Evolutionary conservation across 495 filamentous ascomycete genomes (phyloP), one percentile per base, ranked within the genome.

Genomic region (Aspergillus bertholletiae): DNA sequence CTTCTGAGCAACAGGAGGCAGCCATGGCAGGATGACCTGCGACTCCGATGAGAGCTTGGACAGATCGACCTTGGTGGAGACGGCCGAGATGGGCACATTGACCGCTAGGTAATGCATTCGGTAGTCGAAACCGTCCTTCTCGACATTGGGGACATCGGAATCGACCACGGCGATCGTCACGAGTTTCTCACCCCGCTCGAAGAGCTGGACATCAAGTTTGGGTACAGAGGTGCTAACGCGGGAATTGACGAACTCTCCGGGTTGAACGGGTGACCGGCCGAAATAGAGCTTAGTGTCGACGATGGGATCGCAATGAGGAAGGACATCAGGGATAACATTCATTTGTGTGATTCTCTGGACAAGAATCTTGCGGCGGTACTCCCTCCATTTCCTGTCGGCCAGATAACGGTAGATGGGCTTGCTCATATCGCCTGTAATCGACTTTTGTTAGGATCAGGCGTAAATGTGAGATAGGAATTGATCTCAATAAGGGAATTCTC

Each of bases 331-430:
- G 27, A 96, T 79, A 45, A 97, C 84, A 55, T 87, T 78, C 78
- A 97, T 88, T 69, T 96, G 91, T 21, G 83, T 78, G 62, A 99
- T 87, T 62, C 94, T 85, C 74, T 99, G 95, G 56, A 86, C 79
- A 45, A 96, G 78, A 54, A 97, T 74, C 46, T 79, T 80, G 43
- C 82, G 84, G 56, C 86, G 83, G 73, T 91, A 89, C 58, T 85
- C 78, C 54, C 87, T 82, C 95, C 95, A 99, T 76, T 93, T 89
- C 51, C 76, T 75, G 66, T 97, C 81, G 49, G 92, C 88, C 45
- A 97, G 84, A 67, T 87, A 86, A 35, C 93, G 90, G 77, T 99
- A 99, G 67, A 99, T 88, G 34, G 94, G 95, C 70, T 96, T 94
- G 73, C 83, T 86, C 92, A 97, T 93, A 66, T 97, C 90, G 46